Conservation (phyloP, 148 eudicot genomes). For the Pharnaceum exiguum region DNA sequence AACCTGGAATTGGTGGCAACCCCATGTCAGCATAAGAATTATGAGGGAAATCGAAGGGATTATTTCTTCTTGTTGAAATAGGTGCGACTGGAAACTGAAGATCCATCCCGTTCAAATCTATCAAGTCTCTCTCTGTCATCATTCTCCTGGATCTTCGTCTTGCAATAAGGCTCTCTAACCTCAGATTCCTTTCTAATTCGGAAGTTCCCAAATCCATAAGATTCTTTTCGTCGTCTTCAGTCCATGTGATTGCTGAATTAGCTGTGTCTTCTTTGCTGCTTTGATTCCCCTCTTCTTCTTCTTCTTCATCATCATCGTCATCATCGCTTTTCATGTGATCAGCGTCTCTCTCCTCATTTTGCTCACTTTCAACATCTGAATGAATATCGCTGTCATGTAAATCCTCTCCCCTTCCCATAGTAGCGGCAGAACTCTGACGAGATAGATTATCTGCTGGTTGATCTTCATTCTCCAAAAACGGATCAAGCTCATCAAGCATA, state of each 20-base stretch:
- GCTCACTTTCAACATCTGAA: slow-evolving; percentile 52
- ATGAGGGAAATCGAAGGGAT: slow-evolving; percentile 59
- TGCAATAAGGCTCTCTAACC: slow-evolving; percentile 68
- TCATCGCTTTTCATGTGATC: slow-evolving; percentile 24
- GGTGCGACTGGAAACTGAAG: slow-evolving; percentile 46
- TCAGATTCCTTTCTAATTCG: slow-evolving; percentile 66
- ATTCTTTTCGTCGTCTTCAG: slow-evolving; percentile 77
- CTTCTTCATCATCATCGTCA: slow-evolving; percentile 51
- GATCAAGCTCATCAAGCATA: slow-evolving; percentile 82
- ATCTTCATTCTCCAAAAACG: slow-evolving; percentile 49
- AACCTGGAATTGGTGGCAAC: slow-evolving; percentile 74
- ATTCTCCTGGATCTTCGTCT: slow-evolving; percentile 62
- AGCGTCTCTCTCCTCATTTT: slow-evolving; percentile 37
- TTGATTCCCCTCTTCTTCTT: slow-evolving; percentile 32
- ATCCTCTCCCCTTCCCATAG: slow-evolving; percentile 18
- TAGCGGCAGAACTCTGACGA: slow-evolving; percentile 28
- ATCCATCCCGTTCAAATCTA: slow-evolving; percentile 64
- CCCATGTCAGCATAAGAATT: slow-evolving; percentile 50
- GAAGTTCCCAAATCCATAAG: slow-evolving; percentile 77
- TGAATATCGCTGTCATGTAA: slow-evolving; percentile 28
- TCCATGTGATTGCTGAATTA: slow-evolving; percentile 63
- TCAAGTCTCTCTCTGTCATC: slow-evolving; percentile 48
- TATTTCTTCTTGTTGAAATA: slow-evolving; percentile 51
- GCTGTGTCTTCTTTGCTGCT: slow-evolving; percentile 33
- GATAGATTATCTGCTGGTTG: slow-evolving; percentile 30